Percentiles rank a stretch among this genome's conserved stretches.
These are phyloP conservation scores for Beauveria pseudobassiana DNA, from an alignment of 2,329 filamentous ascomycete species.

Conservation along the genomic window DNA sequence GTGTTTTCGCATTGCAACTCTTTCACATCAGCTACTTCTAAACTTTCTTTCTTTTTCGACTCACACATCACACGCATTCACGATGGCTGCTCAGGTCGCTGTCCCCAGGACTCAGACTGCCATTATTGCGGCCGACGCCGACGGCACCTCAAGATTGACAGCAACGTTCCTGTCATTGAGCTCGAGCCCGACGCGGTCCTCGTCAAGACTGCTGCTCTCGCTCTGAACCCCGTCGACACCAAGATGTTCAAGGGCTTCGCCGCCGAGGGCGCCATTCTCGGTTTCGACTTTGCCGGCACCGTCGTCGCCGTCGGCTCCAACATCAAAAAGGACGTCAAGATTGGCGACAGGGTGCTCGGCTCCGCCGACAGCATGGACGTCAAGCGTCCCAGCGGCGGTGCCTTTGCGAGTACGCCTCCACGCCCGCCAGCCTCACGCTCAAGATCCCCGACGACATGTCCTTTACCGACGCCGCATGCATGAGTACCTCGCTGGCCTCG, in stretches of 20 bases:
- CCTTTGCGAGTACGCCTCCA: slow-evolving; percentile 23
- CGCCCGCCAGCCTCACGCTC: slow-evolving; percentile 15
- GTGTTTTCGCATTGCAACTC: not conserved
- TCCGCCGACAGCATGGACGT: slow-evolving; percentile 18
- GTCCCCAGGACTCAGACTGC: slow-evolving; percentile 8
- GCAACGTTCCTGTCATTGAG: not conserved
- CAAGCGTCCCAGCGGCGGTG: slow-evolving; percentile 16
- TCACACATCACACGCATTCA: not conserved
- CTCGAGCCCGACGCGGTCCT: slow-evolving; percentile 15
- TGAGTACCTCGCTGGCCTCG: slow-evolving; percentile 20
- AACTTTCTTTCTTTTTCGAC: not conserved
- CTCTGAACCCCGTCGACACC: slow-evolving; percentile 29
- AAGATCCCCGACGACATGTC: slow-evolving; percentile 19
- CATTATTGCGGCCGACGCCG: slow-evolving; percentile 5
- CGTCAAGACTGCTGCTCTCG: slow-evolving; percentile 22
- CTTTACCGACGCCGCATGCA: slow-evolving; percentile 19
- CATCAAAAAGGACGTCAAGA: slow-evolving; percentile 8
- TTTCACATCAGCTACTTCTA: not conserved
- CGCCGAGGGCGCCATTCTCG: slow-evolving; percentile 22
- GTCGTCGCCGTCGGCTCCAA: slow-evolving; percentile 21
- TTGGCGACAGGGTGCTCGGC: slow-evolving; percentile 23
- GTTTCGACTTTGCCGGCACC: slow-evolving; percentile 28
- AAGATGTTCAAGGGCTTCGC: slow-evolving; percentile 24
- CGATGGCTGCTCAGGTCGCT: slow-evolving; percentile 9
- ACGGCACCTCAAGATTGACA: slow-evolving; percentile 5